Conservation (phyloP, 2,329 filamentous ascomycete genomes). For the Grosmannia huntii region DNA sequence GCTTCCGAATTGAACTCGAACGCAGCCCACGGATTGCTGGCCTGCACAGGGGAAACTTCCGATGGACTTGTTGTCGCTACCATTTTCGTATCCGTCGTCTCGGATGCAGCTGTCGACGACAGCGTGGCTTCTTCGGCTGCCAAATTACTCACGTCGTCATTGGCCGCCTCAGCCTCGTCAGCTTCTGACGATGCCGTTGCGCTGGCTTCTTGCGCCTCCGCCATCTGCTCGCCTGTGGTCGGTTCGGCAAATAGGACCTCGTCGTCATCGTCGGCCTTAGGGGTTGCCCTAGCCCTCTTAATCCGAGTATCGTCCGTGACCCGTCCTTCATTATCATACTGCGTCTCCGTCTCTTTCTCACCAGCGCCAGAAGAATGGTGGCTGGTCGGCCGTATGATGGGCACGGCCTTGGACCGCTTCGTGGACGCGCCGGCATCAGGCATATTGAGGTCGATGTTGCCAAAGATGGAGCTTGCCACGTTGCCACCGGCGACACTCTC, state of each 20-base stretch:
- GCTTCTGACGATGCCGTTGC: neutral
- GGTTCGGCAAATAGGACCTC: constrained; percentile 62
- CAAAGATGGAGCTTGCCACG: constrained; percentile 47
- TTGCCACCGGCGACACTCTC: constrained; percentile 24
- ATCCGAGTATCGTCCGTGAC: constrained; percentile 53
- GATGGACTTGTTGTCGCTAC: constrained; percentile 34
- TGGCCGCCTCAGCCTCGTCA: constrained; percentile 15
- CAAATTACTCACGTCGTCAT: constrained; percentile 20
- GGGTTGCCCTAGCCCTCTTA: constrained; percentile 65
- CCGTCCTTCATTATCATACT: constrained; percentile 47
- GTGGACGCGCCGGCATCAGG: constrained; percentile 50
- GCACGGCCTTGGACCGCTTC: constrained; percentile 71
- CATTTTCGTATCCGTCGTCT: constrained; percentile 40
- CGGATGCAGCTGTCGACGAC: constrained; percentile 39
- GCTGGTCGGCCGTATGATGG: constrained; percentile 58
- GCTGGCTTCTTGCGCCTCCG: neutral
- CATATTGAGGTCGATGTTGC: constrained; percentile 50
- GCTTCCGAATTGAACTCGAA: constrained; percentile 44
- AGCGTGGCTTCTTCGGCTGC: constrained; percentile 36
- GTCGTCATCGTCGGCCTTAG: constrained; percentile 54
- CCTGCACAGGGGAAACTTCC: constrained; percentile 37
- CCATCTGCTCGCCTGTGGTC: constrained; percentile 6
- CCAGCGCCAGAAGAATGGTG: constrained; percentile 16
- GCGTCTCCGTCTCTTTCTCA: constrained; percentile 15
- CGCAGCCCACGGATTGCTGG: constrained; percentile 40